Conservation (phyloP, 2,329 filamentous ascomycete species). For the Chrysoporthe austroafricana region DNA sequence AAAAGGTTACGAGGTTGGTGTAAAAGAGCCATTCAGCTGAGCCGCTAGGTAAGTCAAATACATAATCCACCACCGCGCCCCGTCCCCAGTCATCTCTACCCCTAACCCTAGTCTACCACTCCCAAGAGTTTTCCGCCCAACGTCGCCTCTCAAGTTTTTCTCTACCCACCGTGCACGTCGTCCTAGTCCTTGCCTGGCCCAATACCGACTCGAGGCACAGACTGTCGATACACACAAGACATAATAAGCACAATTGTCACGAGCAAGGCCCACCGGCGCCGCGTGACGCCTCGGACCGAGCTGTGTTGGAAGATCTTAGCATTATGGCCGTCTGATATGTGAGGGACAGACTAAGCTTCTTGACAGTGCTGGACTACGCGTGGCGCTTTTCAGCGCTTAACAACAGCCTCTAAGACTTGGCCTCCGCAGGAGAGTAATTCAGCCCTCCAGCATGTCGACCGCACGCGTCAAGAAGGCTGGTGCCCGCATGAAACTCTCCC, state of each 20-base stretch:
- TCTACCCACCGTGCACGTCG: neutral
- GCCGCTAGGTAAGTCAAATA: neutral
- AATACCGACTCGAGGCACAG: neutral
- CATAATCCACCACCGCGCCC: neutral
- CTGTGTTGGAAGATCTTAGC: neutral
- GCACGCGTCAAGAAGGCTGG: neutral
- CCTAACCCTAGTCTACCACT: neutral
- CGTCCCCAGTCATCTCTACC: too few species aligned
- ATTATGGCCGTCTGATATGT: neutral
- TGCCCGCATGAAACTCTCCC: neutral
- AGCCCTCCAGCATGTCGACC: neutral
- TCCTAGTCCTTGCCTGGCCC: too few species aligned
- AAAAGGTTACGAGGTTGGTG: neutral
- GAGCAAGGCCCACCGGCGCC: neutral
- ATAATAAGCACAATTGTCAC: neutral
- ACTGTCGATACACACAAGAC: neutral
- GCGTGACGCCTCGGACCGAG: neutral
- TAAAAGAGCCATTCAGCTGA: too few species aligned
- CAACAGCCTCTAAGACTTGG: too few species aligned
- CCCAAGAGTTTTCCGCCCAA: neutral
- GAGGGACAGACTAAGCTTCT: neutral
- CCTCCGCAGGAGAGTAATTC: too few species aligned
- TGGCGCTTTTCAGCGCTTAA: neutral
- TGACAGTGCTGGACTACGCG: neutral
- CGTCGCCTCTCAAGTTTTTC: neutral